Evolutionary conservation across 2,329 filamentous ascomycete species (phyloP), one percentile per base, ranked within the genome.

Genomic region (Aspergillus clavatus): DNA sequence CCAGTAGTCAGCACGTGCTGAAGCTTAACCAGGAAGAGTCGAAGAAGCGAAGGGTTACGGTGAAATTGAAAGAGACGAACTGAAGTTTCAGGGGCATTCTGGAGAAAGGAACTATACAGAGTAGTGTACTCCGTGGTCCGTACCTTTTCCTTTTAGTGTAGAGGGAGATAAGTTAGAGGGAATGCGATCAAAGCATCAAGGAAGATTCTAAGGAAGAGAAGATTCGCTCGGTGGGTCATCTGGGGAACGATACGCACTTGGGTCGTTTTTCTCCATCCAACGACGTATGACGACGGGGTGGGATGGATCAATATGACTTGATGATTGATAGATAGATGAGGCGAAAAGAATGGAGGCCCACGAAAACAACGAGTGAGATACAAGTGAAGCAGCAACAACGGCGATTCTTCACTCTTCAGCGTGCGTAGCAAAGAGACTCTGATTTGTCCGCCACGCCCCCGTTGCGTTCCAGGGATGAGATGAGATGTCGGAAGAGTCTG

Each of bases 141-240:
- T 24, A 24, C 23, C 23, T 24, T 24, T 24, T 24, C 8, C 8
- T 24, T n/a, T n/a, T n/a, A n/a, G n/a, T n/a, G n/a, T n/a, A n/a
- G n/a, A n/a, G n/a, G n/a, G n/a, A n/a, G n/a, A n/a, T n/a, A n/a
- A n/a, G n/a, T n/a, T n/a, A n/a, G n/a, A n/a, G n/a, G n/a, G n/a
- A n/a, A n/a, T n/a, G n/a, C n/a, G n/a, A n/a, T n/a, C n/a, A n/a
- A n/a, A n/a, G n/a, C n/a, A n/a, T n/a, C n/a, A 36, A 31, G 24
- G 11, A 26, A 40, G 23, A 21, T 36, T 22, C 8, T 23, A 24
- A 42, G 39, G 40, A 29, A 42, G 33, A 35, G 23, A 22, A 27
- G 28, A 24, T 40, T 33, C 36, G 42, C 33, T 43, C 42, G 18
- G 35, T 28, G 33, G 33, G 29, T 37, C 33, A 33, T 31, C 36